Evolutionary conservation across 129 eudicot species (phyloP).

Genomic region (Flaveria ramosissima): DNA sequence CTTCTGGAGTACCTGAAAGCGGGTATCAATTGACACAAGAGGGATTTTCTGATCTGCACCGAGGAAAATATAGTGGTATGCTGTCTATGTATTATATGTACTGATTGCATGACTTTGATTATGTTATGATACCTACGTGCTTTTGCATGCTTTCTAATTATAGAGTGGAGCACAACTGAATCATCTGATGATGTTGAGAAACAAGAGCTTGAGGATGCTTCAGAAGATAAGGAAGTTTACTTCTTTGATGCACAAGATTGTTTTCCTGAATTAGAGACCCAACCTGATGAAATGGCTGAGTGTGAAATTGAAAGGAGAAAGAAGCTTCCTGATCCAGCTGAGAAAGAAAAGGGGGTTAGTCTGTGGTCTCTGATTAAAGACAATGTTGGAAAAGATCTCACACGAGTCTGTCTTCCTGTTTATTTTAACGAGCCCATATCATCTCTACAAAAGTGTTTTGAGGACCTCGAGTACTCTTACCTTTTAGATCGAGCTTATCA

Average conservation of each 20-base stretch:
- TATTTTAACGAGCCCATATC: conserved; percentile 93
- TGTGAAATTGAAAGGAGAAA: conserved; percentile 56
- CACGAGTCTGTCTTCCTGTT: conserved; percentile 89
- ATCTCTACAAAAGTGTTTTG: conserved; percentile 85
- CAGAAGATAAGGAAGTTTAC: conserved; percentile 73
- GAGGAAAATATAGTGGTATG: conserved; percentile 46
- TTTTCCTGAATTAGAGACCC: conserved; percentile 39
- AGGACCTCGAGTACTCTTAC: conserved; percentile 85
- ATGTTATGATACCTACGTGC: not conserved
- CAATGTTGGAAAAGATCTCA: conserved; percentile 83
- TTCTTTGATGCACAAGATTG: conserved; percentile 64
- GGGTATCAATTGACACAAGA: conserved; percentile 54
- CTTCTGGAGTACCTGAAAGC: conserved; percentile 56
- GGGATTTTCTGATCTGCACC: conserved; percentile 45
- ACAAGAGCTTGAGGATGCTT: conserved; percentile 69
- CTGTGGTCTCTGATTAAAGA: conserved; percentile 94
- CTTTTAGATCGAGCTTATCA: conserved; percentile 88
- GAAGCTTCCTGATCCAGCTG: conserved; percentile 86
- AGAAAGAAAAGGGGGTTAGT: conserved; percentile 85
- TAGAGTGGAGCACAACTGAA: conserved; percentile 85
- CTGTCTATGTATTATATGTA: not conserved
- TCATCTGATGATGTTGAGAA: conserved; percentile 78
- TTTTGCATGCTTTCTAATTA: conserved; percentile 1
- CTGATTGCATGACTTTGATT: conserved; percentile 1
- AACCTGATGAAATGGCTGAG: conserved; percentile 29